Base-by-base conservation (phyloP, 1,284 basidiomycete species). In the Somion occarium region DNA sequence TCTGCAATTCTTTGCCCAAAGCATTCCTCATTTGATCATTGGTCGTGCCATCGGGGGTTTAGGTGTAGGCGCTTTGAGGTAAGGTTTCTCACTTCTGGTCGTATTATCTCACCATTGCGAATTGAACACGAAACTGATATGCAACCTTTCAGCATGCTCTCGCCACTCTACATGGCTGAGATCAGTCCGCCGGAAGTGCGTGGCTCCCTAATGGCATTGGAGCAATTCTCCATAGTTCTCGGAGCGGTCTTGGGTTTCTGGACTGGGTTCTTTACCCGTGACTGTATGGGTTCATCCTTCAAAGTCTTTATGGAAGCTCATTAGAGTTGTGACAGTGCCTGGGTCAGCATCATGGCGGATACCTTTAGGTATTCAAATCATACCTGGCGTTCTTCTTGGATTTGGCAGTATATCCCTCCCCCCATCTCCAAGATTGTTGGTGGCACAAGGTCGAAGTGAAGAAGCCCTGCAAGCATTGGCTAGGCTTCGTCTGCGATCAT, bases 181-280 rank as follows among this genome's bases (percentile, higher is more conserved):
- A 89, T 92, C 42, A 83, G 83, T 55, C 79, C 89, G 13, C 87
- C 88, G 0, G 88, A 91, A 67, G 75, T 88, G 0, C 77, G 90
- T n/a, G 89, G 89, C 3, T 87, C 88, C 0, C 75, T 92, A 30
- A 77, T 91, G 65, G 82, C 88, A 0, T 72, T 92, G 1, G 89
- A 92, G 62, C 89, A 92, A 56, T 74, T 90, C 44, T 79, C 85
- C 20, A 91, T 91, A 50, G 87, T 90, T 12, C 66, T 86, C 0
- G 88, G 88, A 2, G 86, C 88, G 9, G 85, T 90, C 0, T 66
- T 88, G 11, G 87, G 88, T 2, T 92, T 91, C 61, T 92, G 90
- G 89, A 76, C 80, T 4, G 88, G 88, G 0, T 92, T 87, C 61
- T 64, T 79, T 44, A 91, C 88, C 1, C 79, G 88, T 20, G 67